A percentile compares a stretch with the other conserved stretches of the same genome.
These are phyloP conservation scores for Cladosporium oxysporum DNA, from an alignment of 2,329 filamentous ascomycete species.

Conservation along the genomic window DNA sequence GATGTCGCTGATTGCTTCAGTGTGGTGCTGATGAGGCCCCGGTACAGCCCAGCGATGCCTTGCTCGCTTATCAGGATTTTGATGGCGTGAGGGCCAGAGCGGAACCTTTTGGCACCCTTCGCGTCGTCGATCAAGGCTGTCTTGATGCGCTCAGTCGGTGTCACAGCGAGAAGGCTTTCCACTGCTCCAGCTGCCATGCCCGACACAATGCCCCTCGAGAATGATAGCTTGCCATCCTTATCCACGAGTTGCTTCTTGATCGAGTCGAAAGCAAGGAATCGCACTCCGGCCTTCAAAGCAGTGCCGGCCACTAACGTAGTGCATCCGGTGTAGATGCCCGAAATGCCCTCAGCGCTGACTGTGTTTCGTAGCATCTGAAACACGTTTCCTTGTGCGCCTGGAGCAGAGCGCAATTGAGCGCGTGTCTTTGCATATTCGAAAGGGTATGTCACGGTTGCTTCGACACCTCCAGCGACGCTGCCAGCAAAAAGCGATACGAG, in stretches of 20 bases:
- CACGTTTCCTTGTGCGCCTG: constrained; percentile 26
- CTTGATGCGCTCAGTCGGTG: constrained; percentile 69
- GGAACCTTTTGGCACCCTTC: constrained; percentile 29
- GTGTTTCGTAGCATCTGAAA: constrained; percentile 31
- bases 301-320: constrained; percentile 34
- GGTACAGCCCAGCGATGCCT: constrained; percentile 47
- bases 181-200: constrained; percentile 65
- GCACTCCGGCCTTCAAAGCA: constrained; percentile 37
- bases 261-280: constrained; percentile 36
- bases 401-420: constrained; percentile 31
- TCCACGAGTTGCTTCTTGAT: constrained; percentile 35
- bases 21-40: constrained; percentile 49
- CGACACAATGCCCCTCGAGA: constrained; percentile 42
- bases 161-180: constrained; percentile 65
- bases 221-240: constrained; percentile 31
- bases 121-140: constrained; percentile 67
- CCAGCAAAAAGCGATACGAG: constrained; percentile 53
- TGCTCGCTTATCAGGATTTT: constrained; percentile 40
- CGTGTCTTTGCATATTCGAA: constrained; percentile 40
- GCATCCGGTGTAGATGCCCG: constrained; percentile 37
- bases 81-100: constrained; percentile 16
- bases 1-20: constrained; percentile 53
- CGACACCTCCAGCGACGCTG: constrained; percentile 55
- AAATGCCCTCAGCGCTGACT: constrained; percentile 30
- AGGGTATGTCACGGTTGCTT: constrained; percentile 51